Base-by-base conservation (phyloP, 2,329 filamentous ascomycete genomes). In the Aspergillus puulaauensis region DNA sequence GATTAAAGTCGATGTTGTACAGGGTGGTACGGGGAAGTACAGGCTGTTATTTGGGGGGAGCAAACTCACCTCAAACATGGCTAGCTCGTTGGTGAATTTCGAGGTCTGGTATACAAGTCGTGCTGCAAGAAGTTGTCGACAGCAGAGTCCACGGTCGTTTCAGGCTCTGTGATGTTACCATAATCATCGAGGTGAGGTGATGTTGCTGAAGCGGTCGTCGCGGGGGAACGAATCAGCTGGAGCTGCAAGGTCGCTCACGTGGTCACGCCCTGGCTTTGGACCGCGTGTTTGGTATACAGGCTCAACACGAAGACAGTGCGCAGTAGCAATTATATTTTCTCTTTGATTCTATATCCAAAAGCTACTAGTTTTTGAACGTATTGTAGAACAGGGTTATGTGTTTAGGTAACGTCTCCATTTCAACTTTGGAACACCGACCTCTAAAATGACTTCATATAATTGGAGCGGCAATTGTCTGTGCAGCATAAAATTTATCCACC, bases 11-110 rank as follows among this genome's bases (percentile, higher is more conserved):
- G 19, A 40, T 50, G 37, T 49, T 9, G 14, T 33, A 43, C 52
- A 39, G 8, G 40, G 35, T 54, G 19, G 48, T 33, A 60, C 52
- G 41, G 33, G 52, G 49, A 23, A 44, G 40, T 7, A 37, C 11
- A 39, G 49, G 49, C n/a, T 39, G n/a, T 14, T 19, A 39, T 55
- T 39, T 37, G 15, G 33, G 37, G 33, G 24, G 27, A 40, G 35
- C 33, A 54, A 48, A 60, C 63, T 39, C 44, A 70, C 69, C 68
- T 71, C 69, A 51, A 71, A 71, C 69, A 71, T 71, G 51, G 33
- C 55, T 55, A 49, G 14, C 35, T 43, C n/a, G 48, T 54, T 48
- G 41, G 33, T 27, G 54, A 19, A 45, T 31, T 7, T 33, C 24
- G 24, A 23, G 17, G 6, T 5, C 35, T 2, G 2, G 35, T 27